phyloP scores from a whole-genome alignment of 2,329 filamentous ascomycete species.

The Fusarium sarcochroum region DNA sequence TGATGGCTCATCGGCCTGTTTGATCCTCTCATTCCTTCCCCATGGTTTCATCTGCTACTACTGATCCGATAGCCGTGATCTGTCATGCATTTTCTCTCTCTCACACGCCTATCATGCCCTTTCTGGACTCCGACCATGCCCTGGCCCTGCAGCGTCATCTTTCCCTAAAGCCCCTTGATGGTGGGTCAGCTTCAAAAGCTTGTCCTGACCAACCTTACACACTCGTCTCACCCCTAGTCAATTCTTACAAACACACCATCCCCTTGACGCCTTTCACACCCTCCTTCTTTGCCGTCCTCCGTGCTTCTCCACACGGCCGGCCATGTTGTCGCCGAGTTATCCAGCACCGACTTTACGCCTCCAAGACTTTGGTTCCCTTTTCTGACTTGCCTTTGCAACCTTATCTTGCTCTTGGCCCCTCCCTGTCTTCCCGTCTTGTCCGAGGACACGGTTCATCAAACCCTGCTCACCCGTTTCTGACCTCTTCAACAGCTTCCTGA shows the following conservation, averaged over 20 bases:
- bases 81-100: conserved; percentile 33
- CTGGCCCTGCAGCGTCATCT: conserved; percentile 47
- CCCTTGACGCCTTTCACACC: conserved; percentile 32
- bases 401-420: conserved; percentile 49
- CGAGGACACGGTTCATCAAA: conserved; percentile 44
- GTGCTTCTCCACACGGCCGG: conserved; percentile 51
- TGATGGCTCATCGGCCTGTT: conserved; percentile 1
- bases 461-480: conserved; percentile 36
- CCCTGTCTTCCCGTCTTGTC: conserved; percentile 37
- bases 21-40: conserved; percentile 28
- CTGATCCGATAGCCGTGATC: conserved; percentile 41
- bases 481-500: conserved; percentile 18
- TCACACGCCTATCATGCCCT: conserved; percentile 31
- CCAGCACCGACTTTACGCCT: conserved; percentile 48
- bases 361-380: conserved; percentile 45
- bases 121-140: conserved; percentile 24
- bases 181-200: conserved; percentile 50
- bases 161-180: conserved; percentile 37
- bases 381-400: conserved; percentile 47
- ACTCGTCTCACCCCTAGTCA: conserved; percentile 29
- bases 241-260: conserved; percentile 19
- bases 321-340: conserved; percentile 54
- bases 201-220: conserved; percentile 50
- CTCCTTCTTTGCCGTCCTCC: conserved; percentile 49
- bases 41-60: conserved; percentile 14